phyloP scores from a whole-genome alignment of 75 land plant genomes.

The Cryptomeria japonica region DNA sequence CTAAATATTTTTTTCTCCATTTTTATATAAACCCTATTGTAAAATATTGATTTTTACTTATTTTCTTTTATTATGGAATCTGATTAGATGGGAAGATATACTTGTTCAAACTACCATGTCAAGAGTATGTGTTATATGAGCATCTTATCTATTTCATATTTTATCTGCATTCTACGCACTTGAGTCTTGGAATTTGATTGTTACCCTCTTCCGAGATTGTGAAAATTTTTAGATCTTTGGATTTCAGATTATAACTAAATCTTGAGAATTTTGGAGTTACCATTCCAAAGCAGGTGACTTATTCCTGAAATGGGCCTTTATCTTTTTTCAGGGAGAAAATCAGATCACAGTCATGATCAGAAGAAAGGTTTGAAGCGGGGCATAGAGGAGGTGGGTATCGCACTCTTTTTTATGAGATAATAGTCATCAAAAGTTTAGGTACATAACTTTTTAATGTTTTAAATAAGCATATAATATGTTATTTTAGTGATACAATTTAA shows the following conservation, averaged over 20 bases:
- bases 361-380: background rate
- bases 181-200: background rate
- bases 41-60: background rate
- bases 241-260: background rate
- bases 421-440: background rate
- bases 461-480: background rate
- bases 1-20: background rate
- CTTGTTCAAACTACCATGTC: background rate
- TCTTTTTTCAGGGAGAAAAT: background rate
- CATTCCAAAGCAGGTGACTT: background rate
- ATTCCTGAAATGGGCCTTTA: background rate
- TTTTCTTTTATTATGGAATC: background rate
- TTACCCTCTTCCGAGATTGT: background rate
- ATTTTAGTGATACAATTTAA: background rate
- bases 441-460: background rate
- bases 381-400: constrained; percentile 3
- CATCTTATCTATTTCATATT: background rate
- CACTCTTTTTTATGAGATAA: background rate
- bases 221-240: background rate
- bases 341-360: background rate
- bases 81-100: constrained; percentile 6
- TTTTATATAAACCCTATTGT: background rate
- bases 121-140: background rate
- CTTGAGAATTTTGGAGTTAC: background rate
- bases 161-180: background rate